phyloP scores from a whole-genome alignment of 208 protist genomes.

The Balamuthia mandrillaris region DNA sequence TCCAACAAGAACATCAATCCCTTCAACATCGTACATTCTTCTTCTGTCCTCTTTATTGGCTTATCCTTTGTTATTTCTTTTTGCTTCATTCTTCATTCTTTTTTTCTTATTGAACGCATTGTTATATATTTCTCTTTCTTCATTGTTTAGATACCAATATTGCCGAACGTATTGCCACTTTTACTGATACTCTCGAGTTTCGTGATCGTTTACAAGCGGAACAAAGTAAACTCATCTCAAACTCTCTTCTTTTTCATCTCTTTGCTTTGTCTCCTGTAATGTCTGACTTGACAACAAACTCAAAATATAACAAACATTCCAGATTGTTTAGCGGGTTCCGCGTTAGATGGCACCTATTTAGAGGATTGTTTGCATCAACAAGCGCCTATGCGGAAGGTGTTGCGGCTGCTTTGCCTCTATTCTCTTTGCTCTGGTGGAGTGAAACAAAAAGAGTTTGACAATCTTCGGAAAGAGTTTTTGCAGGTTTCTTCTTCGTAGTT shows the following conservation, averaged over 20 bases:
- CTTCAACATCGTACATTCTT: not conserved
- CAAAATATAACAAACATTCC: not conserved
- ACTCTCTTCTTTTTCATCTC: too few species aligned
- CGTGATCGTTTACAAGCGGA: conserved; percentile 44
- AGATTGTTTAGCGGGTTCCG: not conserved
- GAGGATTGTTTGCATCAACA: conserved; percentile 45
- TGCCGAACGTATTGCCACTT: conserved; percentile 36
- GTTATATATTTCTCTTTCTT: not conserved
- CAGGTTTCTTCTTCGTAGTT: not conserved
- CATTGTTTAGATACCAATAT: conserved; percentile 49
- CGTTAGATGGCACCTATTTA: not conserved
- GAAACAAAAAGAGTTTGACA: conserved; percentile 52
- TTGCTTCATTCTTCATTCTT: not conserved
- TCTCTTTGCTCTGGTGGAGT: conserved; percentile 45
- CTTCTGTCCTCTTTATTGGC: too few species aligned
- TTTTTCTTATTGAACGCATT: not conserved
- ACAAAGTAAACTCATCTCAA: too few species aligned
- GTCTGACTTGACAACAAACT: not conserved
- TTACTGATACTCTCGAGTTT: conserved; percentile 42
- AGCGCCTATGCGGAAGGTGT: conserved; percentile 42
- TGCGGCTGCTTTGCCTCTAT: conserved; percentile 48
- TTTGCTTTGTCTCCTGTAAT: not conserved
- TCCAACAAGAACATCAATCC: conserved; percentile 52
- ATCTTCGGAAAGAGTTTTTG: conserved; percentile 47
- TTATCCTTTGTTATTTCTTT: too few species aligned